Evolutionary conservation across 2,329 filamentous ascomycete species (phyloP).

Genomic region (Teratosphaeria pseudoeucalypti): DNA sequence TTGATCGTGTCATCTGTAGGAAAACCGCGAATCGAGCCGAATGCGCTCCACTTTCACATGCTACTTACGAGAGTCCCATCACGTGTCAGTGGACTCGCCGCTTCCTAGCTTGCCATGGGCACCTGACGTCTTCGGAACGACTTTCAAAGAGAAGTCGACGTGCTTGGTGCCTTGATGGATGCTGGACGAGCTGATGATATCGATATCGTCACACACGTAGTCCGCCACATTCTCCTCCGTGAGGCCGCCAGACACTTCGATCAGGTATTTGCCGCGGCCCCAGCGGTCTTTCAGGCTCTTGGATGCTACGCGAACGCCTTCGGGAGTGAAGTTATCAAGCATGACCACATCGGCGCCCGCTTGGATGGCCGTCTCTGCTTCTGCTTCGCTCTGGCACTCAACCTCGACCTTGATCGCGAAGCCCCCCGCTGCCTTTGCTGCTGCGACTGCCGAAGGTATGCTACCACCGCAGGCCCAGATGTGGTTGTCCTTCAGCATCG

Average conservation of each 20-base stretch:
- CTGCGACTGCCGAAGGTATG: conserved; percentile 74
- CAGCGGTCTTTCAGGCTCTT: conserved; percentile 68
- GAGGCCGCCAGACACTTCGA: conserved; percentile 89
- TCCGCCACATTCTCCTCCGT: conserved; percentile 71
- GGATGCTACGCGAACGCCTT: conserved; percentile 66
- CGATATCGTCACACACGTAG: conserved; percentile 76
- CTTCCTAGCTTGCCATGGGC: conserved; percentile 13
- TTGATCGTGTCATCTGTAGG: not conserved
- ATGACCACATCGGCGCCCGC: conserved; percentile 94
- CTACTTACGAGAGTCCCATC: conserved; percentile 1
- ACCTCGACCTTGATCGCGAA: conserved; percentile 95
- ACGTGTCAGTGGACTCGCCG: conserved; percentile 13
- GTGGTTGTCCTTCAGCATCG: conserved; percentile 99
- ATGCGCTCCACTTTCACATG: not conserved
- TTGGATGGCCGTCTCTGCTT: conserved; percentile 82
- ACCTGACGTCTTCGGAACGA: conserved; percentile 39
- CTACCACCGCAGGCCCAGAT: conserved; percentile 76
- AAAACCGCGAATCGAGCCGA: not conserved
- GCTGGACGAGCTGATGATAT: conserved; percentile 90
- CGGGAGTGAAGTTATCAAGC: conserved; percentile 87
- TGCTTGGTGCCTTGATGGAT: conserved; percentile 94
- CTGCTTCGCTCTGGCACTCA: conserved; percentile 77
- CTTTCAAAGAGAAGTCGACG: conserved; percentile 93
- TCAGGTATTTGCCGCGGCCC: conserved; percentile 55
- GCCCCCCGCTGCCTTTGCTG: conserved; percentile 73